Percentiles rank a stretch among this genome's conserved stretches.
These are phyloP conservation scores for Pistacia vera DNA, from an alignment of 345 rosid genomes.

Conservation along the genomic window DNA sequence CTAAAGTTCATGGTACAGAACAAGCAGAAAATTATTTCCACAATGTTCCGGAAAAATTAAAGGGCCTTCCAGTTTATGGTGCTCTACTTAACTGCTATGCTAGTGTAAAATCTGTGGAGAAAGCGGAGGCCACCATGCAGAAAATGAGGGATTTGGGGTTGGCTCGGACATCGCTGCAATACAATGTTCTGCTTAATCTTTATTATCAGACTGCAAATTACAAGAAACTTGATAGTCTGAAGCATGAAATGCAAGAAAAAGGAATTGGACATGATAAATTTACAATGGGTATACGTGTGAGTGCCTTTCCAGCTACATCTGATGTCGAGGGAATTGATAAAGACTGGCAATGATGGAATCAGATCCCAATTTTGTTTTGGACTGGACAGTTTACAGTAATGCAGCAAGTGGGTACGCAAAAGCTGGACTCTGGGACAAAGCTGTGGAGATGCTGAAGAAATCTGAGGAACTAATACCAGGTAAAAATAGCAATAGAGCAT, in stretches of 20 bases:
- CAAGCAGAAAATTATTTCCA: conserved; percentile 39
- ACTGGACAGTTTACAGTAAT: conserved; percentile 18
- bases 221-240: conserved; percentile 28
- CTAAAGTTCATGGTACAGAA: conserved; percentile 37
- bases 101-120: conserved; percentile 28
- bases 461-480: conserved; percentile 26
- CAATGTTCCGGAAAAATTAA: conserved; percentile 22
- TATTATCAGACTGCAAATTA: conserved; percentile 26
- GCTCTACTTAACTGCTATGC: conserved; percentile 50
- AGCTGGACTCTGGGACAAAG: conserved; percentile 31
- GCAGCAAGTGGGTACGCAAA: conserved; percentile 31
- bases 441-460: conserved; percentile 33
- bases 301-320: conserved; percentile 32
- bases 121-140: conserved; percentile 42
- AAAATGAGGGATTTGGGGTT: conserved; percentile 38
- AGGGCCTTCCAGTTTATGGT: conserved; percentile 21
- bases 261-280: conserved; percentile 12
- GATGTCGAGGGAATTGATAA: conserved; percentile 30
- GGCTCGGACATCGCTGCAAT: not conserved
- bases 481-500: conserved; percentile 3
- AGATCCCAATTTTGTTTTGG: conserved; percentile 18
- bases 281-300: conserved; percentile 21
- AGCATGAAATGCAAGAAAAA: conserved; percentile 29
- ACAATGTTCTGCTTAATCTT: conserved; percentile 34
- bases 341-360: conserved; percentile 31